Base-by-base conservation (phyloP, 495 filamentous ascomycete species). In the Apiosordaria backusii region DNA sequence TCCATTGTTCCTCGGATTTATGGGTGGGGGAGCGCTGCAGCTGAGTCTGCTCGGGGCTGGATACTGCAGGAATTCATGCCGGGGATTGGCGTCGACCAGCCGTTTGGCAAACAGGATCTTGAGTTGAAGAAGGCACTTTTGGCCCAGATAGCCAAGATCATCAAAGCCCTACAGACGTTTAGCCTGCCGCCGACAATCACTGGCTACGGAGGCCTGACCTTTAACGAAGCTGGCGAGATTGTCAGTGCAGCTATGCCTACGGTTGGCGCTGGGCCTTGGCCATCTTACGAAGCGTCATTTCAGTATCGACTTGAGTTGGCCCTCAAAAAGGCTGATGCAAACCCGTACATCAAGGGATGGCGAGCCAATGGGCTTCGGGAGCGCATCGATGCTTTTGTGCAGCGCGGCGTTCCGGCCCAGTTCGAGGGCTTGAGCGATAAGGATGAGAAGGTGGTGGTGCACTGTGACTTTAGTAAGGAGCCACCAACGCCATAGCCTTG, bases 61-160 rank as follows among this genome's bases (percentile, higher is more conserved):
- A 65, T 61, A 10, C 23, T 60, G 4, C 63, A 65, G 25, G 63
- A 61, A n/a, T 27, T 65, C 22, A 65, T 65, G 63, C 63, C 63
- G 13, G 63, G 63, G 23, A 3, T 2, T 10, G 23, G 35, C 18
- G 40, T 65, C 21, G 63, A 22, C 1, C 22, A 53, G 1, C 4
- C 22, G 16, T 53, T 65, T 23, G 26, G 35, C 16, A 29, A 54
- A 15, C 18, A 52, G 40, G n/a, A 27, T 3, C 63, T 60, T 18
- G 16, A 3, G 35, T 16, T 45, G 57, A 65, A 65, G 45, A 60
- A 22, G 21, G 24, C n/a, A 27, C 19, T 60, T 0, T 59, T 54
- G 10, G 18, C 22, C 15, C 63, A 60, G 57, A 65, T 65, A 35
- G 63, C 57, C 16, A 25, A 50, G 35, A 18, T 65, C 22, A 16